Conservation (phyloP, 805 yeast genomes). For the Starmera quercuum region DNA sequence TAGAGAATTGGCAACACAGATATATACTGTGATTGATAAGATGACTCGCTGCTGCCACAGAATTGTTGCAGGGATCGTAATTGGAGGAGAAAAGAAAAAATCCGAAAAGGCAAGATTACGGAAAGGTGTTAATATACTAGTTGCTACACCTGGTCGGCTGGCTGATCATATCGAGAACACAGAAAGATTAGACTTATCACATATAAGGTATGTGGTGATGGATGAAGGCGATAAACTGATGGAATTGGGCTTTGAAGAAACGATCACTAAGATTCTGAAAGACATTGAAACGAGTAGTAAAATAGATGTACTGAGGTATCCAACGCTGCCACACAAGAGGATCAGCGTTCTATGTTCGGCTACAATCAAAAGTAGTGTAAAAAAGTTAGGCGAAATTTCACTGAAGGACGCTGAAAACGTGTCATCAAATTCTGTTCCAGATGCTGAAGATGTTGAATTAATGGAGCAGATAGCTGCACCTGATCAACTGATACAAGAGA, state of each 20-base stretch:
- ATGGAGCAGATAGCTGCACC: slow-evolving; percentile 53
- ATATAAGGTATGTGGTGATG: slow-evolving; percentile 78
- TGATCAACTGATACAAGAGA: slow-evolving; percentile 78
- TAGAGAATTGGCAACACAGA: slow-evolving; percentile 89
- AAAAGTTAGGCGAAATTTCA: slow-evolving; percentile 72
- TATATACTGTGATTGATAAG: slow-evolving; percentile 70
- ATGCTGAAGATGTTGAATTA: slow-evolving; percentile 18
- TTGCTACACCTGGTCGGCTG: slow-evolving; percentile 95
- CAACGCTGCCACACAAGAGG: slow-evolving; percentile 59
- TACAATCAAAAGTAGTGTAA: slow-evolving; percentile 75
- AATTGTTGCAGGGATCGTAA: slow-evolving; percentile 91
- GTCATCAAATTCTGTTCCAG: slow-evolving; percentile 23
- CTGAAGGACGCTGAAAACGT: slow-evolving; percentile 70
- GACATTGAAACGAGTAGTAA: slow-evolving; percentile 38
- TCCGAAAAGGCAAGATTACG: slow-evolving; percentile 93
- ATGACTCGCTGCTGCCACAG: slow-evolving; percentile 72
- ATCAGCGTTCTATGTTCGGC: slow-evolving; percentile 90
- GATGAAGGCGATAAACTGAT: slow-evolving; percentile 97
- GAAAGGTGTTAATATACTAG: slow-evolving; percentile 92
- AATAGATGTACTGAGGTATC: slow-evolving; percentile 35
- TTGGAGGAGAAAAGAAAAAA: slow-evolving; percentile 98
- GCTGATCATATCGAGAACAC: slow-evolving; percentile 95
- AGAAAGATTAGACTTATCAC: slow-evolving; percentile 57
- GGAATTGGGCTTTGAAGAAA: slow-evolving; percentile 95
- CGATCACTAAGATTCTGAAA: slow-evolving; percentile 67